These are phyloP conservation scores for Chaetomiaceae sp. DNA, from an alignment of 2,329 filamentous ascomycete genomes.

Conservation along the genomic window DNA sequence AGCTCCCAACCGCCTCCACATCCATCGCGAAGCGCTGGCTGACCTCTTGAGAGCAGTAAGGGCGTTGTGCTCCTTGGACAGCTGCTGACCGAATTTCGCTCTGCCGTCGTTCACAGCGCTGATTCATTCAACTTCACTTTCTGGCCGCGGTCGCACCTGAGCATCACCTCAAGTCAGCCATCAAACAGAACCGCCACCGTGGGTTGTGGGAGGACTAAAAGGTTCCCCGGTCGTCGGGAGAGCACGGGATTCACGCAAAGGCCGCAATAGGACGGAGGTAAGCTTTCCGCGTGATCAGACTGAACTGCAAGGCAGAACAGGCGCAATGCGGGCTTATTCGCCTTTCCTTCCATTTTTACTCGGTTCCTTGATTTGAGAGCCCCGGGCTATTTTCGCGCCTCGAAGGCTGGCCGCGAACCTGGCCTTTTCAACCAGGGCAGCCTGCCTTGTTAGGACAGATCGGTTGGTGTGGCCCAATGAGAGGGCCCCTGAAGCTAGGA, in stretches of 20 bases:
- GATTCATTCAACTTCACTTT: too few relatives aligned
- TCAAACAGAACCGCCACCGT: too few relatives aligned
- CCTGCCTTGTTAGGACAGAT: conserved; percentile 7
- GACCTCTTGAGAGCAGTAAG: too few relatives aligned
- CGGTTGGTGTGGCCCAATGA: conserved; percentile 1
- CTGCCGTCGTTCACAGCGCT: too few relatives aligned
- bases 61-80: too few relatives aligned
- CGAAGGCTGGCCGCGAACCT: background rate
- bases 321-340: background rate
- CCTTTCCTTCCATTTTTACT: background rate
- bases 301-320: background rate
- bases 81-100: too few relatives aligned
- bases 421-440: background rate
- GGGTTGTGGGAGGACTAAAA: background rate
- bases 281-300: background rate
- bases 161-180: too few relatives aligned
- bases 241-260: background rate
- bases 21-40: too few relatives aligned
- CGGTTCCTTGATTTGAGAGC: conserved; percentile 1
- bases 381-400: background rate
- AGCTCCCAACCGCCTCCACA: too few relatives aligned
- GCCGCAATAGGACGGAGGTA: background rate
- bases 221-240: background rate
- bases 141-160: too few relatives aligned
- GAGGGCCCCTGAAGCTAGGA: background rate